Base-by-base conservation (phyloP, 768 basidiomycete genomes). In the Termitomyces sp. region DNA sequence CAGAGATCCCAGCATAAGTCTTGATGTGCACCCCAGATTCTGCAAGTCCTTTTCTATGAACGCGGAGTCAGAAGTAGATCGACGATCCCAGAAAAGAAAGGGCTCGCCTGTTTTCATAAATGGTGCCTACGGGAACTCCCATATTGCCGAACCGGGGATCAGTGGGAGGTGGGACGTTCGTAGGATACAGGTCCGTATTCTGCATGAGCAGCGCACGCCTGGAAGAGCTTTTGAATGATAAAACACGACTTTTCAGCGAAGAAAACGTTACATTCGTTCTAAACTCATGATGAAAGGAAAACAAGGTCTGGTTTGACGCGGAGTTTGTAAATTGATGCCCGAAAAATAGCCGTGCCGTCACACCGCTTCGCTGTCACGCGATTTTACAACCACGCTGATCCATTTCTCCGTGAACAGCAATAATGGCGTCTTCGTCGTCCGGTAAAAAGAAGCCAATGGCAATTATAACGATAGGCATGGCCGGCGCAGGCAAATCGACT, bases 401-500 rank as follows among this genome's bases (percentile, higher is more conserved):
- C 7, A 31, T 10, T 29, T 3, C 1, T 25, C 20, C 2, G n/a
- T 27, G 31, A 22, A 31, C 36, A 53, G 38, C 35, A 18, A 65
- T 65, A 60, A 58, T 55, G 31, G 41, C 56, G n/a, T 60, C 61
- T 15, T 54, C 54, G 20, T 58, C 64, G 13, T 49, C 35, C 13
- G 64, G 15, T 31, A 35, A 73, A 56, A 76, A 84, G 63, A 84
- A 91, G 64, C 91, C 94, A 0, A 79, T 86, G 7, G 85, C 89
- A 5, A 91, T 97, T 50, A 86, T 97, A 60, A 87, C 90, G 39
- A 95, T 97, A 57, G 94, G 94, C 20, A 96, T 96, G 93, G 95
- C 94, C 0, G 95, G 95, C 5, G 92, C 92, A 3, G 96, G 96
- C 57, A 98, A 98, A 75, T 98, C 97, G 6, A 98, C 96, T 3